Conservation (phyloP, 352 stramenopile genomes). For the Pythium phragmiticola region DNA sequence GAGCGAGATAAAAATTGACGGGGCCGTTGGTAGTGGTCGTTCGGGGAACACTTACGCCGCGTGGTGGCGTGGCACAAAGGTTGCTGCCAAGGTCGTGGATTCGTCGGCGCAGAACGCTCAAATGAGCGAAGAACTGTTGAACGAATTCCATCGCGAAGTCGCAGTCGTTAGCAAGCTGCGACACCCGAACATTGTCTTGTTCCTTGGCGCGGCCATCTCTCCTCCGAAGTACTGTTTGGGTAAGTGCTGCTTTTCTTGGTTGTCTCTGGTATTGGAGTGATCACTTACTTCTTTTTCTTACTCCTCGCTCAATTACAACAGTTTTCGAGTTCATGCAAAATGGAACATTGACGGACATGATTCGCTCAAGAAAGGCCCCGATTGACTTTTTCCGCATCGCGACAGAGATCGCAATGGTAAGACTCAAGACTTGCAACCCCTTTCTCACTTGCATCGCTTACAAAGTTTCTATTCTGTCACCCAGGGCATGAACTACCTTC, state of each 20-base stretch:
- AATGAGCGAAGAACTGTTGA: slow-evolving; percentile 75
- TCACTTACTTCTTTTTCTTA: not conserved
- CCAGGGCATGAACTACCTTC: slow-evolving; percentile 93
- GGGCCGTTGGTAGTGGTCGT: slow-evolving; percentile 62
- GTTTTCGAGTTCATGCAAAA: slow-evolving; percentile 90
- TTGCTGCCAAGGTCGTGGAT: slow-evolving; percentile 80
- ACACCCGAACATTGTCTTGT: slow-evolving; percentile 86
- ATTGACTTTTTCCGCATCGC: slow-evolving; percentile 83
- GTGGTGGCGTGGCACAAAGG: slow-evolving; percentile 76
- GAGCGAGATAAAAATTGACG: slow-evolving; percentile 68
- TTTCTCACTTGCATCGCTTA: slow-evolving; percentile 1
- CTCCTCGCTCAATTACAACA: slow-evolving; percentile 15
- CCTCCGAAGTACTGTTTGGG: slow-evolving; percentile 80
- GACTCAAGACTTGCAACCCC: not conserved
- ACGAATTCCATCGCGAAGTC: slow-evolving; percentile 85
- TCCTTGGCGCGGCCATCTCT: slow-evolving; percentile 75
- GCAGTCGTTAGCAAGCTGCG: slow-evolving; percentile 83
- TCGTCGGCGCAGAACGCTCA: slow-evolving; percentile 63
- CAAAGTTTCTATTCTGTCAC: slow-evolving; percentile 3
- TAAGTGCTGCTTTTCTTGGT: slow-evolving; percentile 29
- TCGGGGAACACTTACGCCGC: slow-evolving; percentile 81
- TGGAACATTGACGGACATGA: slow-evolving; percentile 81
- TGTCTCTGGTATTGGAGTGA: not conserved
- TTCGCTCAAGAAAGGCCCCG: slow-evolving; percentile 57
- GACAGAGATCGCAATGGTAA: slow-evolving; percentile 77